Base-by-base conservation (phyloP, 2,329 filamentous ascomycete genomes). In the Hymenoscyphus linearis region DNA sequence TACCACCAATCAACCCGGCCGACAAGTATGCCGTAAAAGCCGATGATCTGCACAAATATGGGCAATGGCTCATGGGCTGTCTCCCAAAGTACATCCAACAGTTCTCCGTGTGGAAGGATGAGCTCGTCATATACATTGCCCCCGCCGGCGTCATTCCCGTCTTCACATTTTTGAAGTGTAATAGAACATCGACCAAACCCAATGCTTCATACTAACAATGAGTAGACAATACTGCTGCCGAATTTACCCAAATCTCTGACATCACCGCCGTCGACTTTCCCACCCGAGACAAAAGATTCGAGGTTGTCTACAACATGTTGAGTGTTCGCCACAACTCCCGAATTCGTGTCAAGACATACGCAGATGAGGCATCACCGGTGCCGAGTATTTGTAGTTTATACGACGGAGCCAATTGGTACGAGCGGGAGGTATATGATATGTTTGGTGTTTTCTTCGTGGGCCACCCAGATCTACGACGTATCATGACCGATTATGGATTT, bases 401-500 rank as follows among this genome's bases (percentile, higher is more conserved):
- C 75, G 93, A 97, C 74, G 95, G 95, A 63, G 96, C 95, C 71
- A 95, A 98, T 78, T 99, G 95, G 95, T 98, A 96, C 75, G 95
- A 99, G 82, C 86, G 95, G 68, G 95, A 99, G 78, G 92, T 96
- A 26, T 98, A 98, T 78, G 95, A 99, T 77, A 78, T 99, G 72
- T 99, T 96, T 74, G 95, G 95, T 66, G 92, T 99, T 68, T 97
- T 98, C 82, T 99, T 99, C 78, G 83, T 88, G 59, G 91, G 89
- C 65, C 95, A 99, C 80, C 95, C 95, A 44, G 96, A 99, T 79
- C 82, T 99, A 70, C 87, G 95, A 76, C 86, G 95, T 69, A 98
- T 99, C 79, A 96, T 99, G 93, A 99, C 95, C 67, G 95, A 99
- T 76, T 99, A 99, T 76, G 95, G 95, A 58, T 99, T 99, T 73